Conservation (phyloP, 1,284 basidiomycete genomes). For the Rhizoctonia solani region DNA sequence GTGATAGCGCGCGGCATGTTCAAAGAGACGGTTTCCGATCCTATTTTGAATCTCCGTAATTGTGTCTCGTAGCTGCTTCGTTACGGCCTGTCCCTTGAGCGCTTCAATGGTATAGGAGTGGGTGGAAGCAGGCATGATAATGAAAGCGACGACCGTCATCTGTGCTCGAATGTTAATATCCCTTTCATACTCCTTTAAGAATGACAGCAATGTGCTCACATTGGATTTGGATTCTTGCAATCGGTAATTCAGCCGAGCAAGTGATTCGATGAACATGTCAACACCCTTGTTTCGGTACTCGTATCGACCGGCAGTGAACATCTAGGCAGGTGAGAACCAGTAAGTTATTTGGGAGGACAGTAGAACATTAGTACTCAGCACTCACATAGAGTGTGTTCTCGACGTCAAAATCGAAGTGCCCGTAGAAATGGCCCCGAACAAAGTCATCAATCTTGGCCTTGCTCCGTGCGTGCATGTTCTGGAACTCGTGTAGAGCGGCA, state of each 20-base stretch:
- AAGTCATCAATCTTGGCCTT: constrained; percentile 99
- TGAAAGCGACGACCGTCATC: constrained; percentile 91
- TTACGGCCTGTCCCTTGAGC: constrained; percentile 97
- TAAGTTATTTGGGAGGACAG: constrained; percentile 4
- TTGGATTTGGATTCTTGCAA: constrained; percentile 81
- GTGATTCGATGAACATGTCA: constrained; percentile 98
- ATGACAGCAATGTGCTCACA: constrained; percentile 39
- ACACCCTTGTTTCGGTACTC: constrained; percentile 99
- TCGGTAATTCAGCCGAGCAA: constrained; percentile 89
- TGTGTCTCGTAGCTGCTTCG: constrained; percentile 93
- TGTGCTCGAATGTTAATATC: not conserved
- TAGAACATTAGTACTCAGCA: constrained; percentile 33
- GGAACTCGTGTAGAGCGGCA: constrained; percentile 94
- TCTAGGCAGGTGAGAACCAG: constrained; percentile 48
- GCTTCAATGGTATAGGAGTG: constrained; percentile 98
- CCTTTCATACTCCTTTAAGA: too few relatives aligned
- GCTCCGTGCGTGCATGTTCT: constrained; percentile 89
- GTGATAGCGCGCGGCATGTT: constrained; percentile 90
- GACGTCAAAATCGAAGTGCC: constrained; percentile 93
- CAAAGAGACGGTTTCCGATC: constrained; percentile 89
- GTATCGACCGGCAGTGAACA: constrained; percentile 99
- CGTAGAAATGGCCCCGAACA: constrained; percentile 96
- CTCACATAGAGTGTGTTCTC: constrained; percentile 93
- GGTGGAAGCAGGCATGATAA: constrained; percentile 97
- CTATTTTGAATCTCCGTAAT: constrained; percentile 93